phyloP scores from a whole-genome alignment of 208 protist genomes.

The Phytomonas sp. region DNA sequence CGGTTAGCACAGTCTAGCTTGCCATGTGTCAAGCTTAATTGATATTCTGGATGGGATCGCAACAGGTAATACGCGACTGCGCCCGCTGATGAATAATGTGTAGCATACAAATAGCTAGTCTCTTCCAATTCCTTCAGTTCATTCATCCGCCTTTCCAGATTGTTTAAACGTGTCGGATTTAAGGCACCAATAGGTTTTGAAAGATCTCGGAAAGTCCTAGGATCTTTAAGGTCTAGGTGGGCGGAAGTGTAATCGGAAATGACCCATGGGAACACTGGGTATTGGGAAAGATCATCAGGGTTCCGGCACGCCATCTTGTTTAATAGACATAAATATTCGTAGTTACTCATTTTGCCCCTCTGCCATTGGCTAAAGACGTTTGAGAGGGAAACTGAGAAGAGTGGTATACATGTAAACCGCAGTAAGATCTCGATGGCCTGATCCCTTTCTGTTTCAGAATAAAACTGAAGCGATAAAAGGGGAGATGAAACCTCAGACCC shows the following conservation, averaged over 20 bases:
- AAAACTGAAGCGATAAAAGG: constrained; percentile 25
- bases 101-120: constrained; percentile 81
- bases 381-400: constrained; percentile 14
- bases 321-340: constrained; percentile 43
- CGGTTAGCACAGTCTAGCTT: constrained; percentile 88
- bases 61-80: constrained; percentile 94
- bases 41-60: constrained; percentile 77
- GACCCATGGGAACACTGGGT: constrained; percentile 94
- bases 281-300: constrained; percentile 50
- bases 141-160: constrained; percentile 36
- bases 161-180: constrained; percentile 40
- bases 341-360: constrained; percentile 26
- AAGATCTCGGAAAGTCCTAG: constrained; percentile 78
- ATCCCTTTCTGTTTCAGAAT: constrained; percentile 18
- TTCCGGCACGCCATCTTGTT: constrained; percentile 48
- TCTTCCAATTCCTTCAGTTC: constrained; percentile 34
- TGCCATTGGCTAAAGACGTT: constrained; percentile 24
- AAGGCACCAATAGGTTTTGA: constrained; percentile 91
- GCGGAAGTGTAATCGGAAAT: constrained; percentile 74
- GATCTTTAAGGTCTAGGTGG: constrained; percentile 46
- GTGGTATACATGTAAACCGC: constrained; percentile 11
- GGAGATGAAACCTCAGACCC: constrained; percentile 10
- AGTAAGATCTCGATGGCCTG: constrained; percentile 16
- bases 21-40: constrained; percentile 84
- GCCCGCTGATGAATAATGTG: constrained; percentile 93